Conservation (phyloP, 2,329 filamentous ascomycete species). For the Rasamsonia emersonii region DNA sequence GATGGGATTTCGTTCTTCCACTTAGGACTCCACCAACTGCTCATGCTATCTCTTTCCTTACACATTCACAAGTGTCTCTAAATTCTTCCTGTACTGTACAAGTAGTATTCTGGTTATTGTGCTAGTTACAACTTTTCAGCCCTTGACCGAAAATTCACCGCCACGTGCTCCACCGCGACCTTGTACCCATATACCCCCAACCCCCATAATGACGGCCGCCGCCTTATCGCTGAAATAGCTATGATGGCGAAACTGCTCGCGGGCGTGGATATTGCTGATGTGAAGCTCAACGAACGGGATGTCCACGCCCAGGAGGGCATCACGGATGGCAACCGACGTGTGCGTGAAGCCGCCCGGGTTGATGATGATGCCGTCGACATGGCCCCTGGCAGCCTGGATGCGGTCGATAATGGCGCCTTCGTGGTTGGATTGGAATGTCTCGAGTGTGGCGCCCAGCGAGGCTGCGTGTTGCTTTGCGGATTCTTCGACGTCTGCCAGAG, state of each 20-base stretch:
- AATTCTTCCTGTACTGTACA: no score
- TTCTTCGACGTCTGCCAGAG: constrained; percentile 53
- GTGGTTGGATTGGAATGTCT: constrained; percentile 66
- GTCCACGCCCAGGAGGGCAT: constrained; percentile 56
- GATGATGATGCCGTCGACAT: constrained; percentile 56
- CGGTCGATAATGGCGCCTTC: constrained; percentile 67
- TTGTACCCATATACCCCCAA: constrained; percentile 55
- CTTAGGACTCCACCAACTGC: no score
- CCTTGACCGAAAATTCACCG: no score
- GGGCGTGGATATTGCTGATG: constrained; percentile 59
- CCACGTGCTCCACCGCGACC: constrained; percentile 53
- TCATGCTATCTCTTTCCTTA: no score
- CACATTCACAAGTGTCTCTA: no score
- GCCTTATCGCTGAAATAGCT: constrained; percentile 72
- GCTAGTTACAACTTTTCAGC: no score
- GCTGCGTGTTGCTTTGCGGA: constrained; percentile 43
- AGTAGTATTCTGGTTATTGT: no score
- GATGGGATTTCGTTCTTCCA: no score
- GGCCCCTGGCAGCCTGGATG: constrained; percentile 57
- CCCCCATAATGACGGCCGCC: constrained; percentile 61
- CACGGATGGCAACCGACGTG: constrained; percentile 60
- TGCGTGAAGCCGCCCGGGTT: constrained; percentile 68
- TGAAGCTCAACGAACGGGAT: constrained; percentile 66
- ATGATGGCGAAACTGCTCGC: constrained; percentile 60
- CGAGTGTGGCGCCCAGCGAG: constrained; percentile 42